Conservation (phyloP, 768 basidiomycete genomes). For the Guyanaporus albipodus region DNA sequence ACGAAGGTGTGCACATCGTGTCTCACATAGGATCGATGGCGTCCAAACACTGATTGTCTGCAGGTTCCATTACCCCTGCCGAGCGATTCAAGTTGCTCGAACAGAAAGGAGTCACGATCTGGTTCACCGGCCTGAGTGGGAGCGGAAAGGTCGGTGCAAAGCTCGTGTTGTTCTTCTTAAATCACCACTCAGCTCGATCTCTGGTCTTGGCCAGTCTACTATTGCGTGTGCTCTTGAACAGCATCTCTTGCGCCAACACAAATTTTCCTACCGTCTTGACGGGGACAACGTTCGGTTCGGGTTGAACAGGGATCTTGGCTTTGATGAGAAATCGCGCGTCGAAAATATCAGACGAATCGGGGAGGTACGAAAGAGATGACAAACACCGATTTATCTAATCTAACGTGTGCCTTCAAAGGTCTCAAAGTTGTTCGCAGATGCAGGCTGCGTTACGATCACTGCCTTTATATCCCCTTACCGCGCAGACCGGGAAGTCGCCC, state of each 20-base stretch:
- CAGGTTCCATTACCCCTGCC: slow-evolving; percentile 65
- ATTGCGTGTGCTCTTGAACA: slow-evolving; percentile 97
- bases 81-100: slow-evolving; percentile 67
- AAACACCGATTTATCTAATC: slow-evolving; percentile 7
- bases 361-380: slow-evolving; percentile 55
- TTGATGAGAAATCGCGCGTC: slow-evolving; percentile 85
- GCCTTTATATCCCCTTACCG: slow-evolving; percentile 99
- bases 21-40: neutral
- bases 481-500: slow-evolving; percentile 77
- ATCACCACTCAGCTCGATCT: neutral
- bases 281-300: slow-evolving; percentile 97
- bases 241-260: slow-evolving; percentile 81
- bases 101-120: slow-evolving; percentile 89
- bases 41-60: slow-evolving; percentile 1
- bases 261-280: slow-evolving; percentile 88
- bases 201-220: slow-evolving; percentile 62
- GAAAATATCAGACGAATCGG: slow-evolving; percentile 97
- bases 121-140: slow-evolving; percentile 95
- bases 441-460: slow-evolving; percentile 81
- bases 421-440: slow-evolving; percentile 88
- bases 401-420: slow-evolving; percentile 52
- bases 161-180: neutral
- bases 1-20: slow-evolving; percentile 44
- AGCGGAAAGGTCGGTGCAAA: slow-evolving; percentile 82
- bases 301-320: slow-evolving; percentile 94